Conservation (phyloP, 371 early-diverging fungal species). For the Mortierella sp. region DNA sequence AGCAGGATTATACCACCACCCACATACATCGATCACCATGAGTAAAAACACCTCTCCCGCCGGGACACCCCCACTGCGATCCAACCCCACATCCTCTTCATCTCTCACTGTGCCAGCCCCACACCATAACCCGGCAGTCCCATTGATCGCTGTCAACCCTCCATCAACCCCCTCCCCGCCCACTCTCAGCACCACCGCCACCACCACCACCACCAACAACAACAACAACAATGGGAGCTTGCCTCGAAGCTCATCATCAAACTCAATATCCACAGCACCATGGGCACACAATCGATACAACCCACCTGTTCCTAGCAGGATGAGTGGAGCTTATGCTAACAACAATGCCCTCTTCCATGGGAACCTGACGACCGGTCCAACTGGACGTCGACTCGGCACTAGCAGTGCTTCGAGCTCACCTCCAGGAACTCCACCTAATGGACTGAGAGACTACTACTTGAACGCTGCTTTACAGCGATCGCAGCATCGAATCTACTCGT, state of each 20-base stretch:
- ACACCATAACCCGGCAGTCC: neutral
- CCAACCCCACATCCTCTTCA: constrained; percentile 12
- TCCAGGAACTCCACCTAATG: constrained; percentile 51
- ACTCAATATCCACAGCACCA: constrained; percentile 4
- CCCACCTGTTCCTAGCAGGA: constrained; percentile 49
- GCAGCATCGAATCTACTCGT: constrained; percentile 16
- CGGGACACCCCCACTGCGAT: constrained; percentile 23
- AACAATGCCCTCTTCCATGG: constrained; percentile 29
- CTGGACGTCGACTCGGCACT: constrained; percentile 21
- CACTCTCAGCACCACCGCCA: neutral
- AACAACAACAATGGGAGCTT: neutral
- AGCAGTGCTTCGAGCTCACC: constrained; percentile 41
- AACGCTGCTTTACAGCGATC: constrained; percentile 45
- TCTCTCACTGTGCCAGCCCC: constrained; percentile 9
- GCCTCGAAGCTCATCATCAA: constrained; percentile 5
- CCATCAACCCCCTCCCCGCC: constrained; percentile 13
- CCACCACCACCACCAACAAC: constrained; percentile 2
- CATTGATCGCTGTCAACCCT: constrained; percentile 14
- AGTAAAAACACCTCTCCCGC: constrained; percentile 27
- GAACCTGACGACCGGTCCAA: constrained; percentile 5
- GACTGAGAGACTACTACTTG: constrained; percentile 39
- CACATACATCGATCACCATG: constrained; percentile 8
- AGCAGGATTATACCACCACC: neutral
- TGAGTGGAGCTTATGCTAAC: constrained; percentile 41
- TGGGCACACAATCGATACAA: constrained; percentile 27